These are phyloP conservation scores for Lepidium africanum DNA, from an alignment of 345 rosid species.

Conservation along the genomic window DNA sequence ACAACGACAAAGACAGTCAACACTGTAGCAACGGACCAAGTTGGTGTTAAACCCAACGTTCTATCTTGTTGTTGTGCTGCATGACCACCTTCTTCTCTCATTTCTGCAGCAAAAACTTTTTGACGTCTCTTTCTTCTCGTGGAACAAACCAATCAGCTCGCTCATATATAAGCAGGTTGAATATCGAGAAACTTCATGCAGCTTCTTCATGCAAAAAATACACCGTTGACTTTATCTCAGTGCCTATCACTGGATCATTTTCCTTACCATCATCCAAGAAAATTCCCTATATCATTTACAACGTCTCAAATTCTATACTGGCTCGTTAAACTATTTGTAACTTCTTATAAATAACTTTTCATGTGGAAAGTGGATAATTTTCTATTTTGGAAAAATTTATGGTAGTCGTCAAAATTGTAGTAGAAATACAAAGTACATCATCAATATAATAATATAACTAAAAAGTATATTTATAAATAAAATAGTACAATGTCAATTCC, in stretches of 20 bases:
- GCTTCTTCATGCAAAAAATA: background rate
- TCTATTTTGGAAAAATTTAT: no score
- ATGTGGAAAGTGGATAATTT: no score
- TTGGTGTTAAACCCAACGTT: constrained; percentile 74
- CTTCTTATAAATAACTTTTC: no score
- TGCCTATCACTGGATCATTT: background rate
- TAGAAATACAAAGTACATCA: no score
- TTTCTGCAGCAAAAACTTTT: background rate
- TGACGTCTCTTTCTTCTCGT: background rate
- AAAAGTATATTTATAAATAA: no score
- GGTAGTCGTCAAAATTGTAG: no score
- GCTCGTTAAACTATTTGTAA: background rate
- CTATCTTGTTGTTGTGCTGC: constrained; percentile 30
- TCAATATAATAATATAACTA: no score
- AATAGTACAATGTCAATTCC: no score
- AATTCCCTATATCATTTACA: background rate
- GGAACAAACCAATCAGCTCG: background rate
- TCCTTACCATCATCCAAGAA: background rate
- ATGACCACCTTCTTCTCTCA: constrained; percentile 12
- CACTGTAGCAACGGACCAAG: constrained; percentile 92
- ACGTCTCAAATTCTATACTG: background rate
- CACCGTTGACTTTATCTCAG: background rate
- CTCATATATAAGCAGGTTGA: background rate
- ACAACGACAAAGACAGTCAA: constrained; percentile 69
- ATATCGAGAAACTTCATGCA: background rate